Base-by-base conservation (phyloP, 2,329 filamentous ascomycete species). In the Fusarium sp. region DNA sequence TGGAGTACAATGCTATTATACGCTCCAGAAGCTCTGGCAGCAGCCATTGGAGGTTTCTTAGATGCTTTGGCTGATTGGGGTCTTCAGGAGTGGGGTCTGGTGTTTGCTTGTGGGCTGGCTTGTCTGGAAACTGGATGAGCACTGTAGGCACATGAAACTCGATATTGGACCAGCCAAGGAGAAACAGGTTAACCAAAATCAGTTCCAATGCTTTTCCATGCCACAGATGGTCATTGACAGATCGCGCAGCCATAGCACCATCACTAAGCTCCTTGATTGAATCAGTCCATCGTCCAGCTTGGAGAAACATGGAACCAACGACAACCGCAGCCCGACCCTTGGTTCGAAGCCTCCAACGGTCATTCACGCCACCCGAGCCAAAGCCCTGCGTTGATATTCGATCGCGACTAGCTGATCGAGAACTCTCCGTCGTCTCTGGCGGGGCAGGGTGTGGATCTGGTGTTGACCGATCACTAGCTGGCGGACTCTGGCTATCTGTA, bases 121-220 rank as follows among this genome's bases (percentile, higher is more conserved):
- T 80, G 26, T 89, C 88, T 27, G 83, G 88, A 70, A 79, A 83
- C 61, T 81, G 85, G 72, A 82, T 83, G 68, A 89, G 88, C 18
- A 91, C 80, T 13, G 83, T 80, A 4, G 89, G 89, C n/a, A 96
- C 87, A 75, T 91, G 88, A 75, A 98, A 98, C 77, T 96, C 92
- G 75, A 95, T 85, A 7, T 91, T 92, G 38, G 91, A 89, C 93
- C 94, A 97, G 33, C 91, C 92, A 68, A 97, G 89, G 75, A 98
- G 88, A 42, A 98, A 78, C 73, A 98, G 86, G 77, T 92, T 94
- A 30, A 97, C 86, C 49, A 96, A 84, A 66, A 97, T 93, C 32
- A 95, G 90, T 78, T 99, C 97, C 23, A 99, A 85, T 2, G 94
- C 95, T 81, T 98, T 98, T 20, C 93, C 96, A 82, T 98, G 94